Percentiles rank a stretch among this genome's conserved stretches.
These are phyloP conservation scores for Pyrus hybrid DNA, from an alignment of 331 rosid species.

Conservation along the genomic window DNA sequence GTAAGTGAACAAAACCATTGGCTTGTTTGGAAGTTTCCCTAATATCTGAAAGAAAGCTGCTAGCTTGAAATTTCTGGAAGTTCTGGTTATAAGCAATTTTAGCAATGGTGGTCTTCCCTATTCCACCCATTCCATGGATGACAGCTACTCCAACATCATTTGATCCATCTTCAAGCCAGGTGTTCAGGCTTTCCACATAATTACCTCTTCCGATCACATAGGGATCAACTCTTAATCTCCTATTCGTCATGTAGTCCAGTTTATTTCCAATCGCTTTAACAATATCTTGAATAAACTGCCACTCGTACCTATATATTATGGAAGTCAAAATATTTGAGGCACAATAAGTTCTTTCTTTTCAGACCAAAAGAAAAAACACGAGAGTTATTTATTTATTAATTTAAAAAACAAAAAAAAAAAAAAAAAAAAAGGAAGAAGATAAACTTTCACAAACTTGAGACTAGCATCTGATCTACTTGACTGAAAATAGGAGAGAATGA, in stretches of 20 bases:
- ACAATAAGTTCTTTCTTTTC: no score
- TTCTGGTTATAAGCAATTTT: slow-evolving; percentile 2
- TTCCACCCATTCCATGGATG: slow-evolving; percentile 4
- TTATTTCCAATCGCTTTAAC: not conserved
- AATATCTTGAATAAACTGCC: not conserved
- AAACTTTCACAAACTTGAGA: no score
- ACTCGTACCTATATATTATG: not conserved
- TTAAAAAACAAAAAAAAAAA: no score
- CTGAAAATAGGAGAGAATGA: no score
- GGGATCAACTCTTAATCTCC: not conserved
- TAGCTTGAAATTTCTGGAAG: not conserved
- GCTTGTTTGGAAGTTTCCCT: not conserved
- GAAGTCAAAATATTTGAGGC: accelerated
- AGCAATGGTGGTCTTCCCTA: slow-evolving; percentile 6
- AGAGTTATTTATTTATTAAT: no score
- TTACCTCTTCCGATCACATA: not conserved
- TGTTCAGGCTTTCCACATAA: not conserved
- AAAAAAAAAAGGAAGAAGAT: no score
- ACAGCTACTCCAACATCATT: not conserved
- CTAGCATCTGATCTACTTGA: no score
- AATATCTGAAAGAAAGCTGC: not conserved
- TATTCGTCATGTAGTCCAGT: not conserved
- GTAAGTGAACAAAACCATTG: not conserved
- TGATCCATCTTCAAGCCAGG: not conserved
- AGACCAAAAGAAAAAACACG: not conserved